A percentile compares a stretch with the other conserved stretches of the same genome.
These are phyloP conservation scores for Paramecium octaurelia DNA, from an alignment of 73 alveolate species.

Conservation along the genomic window DNA sequence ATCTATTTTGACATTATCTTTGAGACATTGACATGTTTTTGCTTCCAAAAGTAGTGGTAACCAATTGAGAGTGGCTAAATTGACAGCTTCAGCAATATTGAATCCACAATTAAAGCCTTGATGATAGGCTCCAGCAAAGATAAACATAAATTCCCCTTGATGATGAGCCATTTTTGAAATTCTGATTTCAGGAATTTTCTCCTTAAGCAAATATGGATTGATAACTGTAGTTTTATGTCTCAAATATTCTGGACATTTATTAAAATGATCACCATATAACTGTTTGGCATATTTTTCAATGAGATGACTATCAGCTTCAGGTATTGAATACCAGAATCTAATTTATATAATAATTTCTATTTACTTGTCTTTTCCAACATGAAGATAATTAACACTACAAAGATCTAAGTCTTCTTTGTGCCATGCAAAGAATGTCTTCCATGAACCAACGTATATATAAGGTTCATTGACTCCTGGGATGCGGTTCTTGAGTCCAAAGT, in stretches of 20 bases:
- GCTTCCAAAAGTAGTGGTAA: slow-evolving; percentile 47
- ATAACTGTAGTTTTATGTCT: slow-evolving; percentile 82
- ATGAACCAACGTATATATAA: slow-evolving; percentile 78
- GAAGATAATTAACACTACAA: slow-evolving; percentile 78
- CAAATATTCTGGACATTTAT: slow-evolving; percentile 79
- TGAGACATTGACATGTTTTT: slow-evolving; percentile 51
- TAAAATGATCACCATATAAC: slow-evolving; percentile 68
- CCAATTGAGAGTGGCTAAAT: slow-evolving; percentile 71
- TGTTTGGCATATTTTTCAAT: slow-evolving; percentile 70
- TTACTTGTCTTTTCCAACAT: slow-evolving; percentile 81
- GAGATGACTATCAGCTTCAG: slow-evolving; percentile 64
- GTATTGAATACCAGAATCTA: slow-evolving; percentile 82
- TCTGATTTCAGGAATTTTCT: slow-evolving; percentile 68
- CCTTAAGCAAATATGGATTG: slow-evolving; percentile 65
- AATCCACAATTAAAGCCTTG: slow-evolving; percentile 86
- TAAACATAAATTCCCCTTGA: slow-evolving; percentile 81
- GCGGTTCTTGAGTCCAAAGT: slow-evolving; percentile 65
- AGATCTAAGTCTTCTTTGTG: slow-evolving; percentile 90
- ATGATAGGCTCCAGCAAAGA: slow-evolving; percentile 80
- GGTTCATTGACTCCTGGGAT: slow-evolving; percentile 84
- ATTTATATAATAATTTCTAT: neutral
- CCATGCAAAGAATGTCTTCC: slow-evolving; percentile 93
- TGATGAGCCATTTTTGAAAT: slow-evolving; percentile 68
- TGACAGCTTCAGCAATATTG: slow-evolving; percentile 92
- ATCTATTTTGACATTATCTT: slow-evolving; percentile 65